Evolutionary conservation across 495 filamentous ascomycete genomes (phyloP).

Genomic region (Pyronema omphalodes): DNA sequence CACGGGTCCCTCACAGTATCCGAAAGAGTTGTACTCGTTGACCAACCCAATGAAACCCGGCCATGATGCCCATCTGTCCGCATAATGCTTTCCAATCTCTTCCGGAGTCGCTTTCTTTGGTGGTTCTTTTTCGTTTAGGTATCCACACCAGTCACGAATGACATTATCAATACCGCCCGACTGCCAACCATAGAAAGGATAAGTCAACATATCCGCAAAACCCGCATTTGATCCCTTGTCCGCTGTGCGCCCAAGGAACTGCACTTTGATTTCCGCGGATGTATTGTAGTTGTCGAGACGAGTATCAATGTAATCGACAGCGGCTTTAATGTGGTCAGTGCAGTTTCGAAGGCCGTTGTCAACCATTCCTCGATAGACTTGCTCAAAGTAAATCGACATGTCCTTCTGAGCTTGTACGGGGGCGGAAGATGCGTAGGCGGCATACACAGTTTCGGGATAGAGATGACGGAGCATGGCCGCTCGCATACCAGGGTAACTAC

Average conservation of each 20-base stretch:
- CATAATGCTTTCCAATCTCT: constrained; percentile 23
- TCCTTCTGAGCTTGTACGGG: constrained; percentile 36
- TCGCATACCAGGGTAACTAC: constrained; percentile 40
- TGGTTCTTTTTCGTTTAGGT: constrained; percentile 28
- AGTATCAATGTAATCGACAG: constrained; percentile 33
- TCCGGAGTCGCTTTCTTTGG: not conserved
- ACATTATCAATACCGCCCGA: constrained; percentile 27
- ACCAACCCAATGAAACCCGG: constrained; percentile 27
- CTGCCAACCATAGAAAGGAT: constrained; percentile 31
- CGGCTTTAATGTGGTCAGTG: constrained; percentile 34
- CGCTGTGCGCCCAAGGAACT: constrained; percentile 33
- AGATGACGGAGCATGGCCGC: constrained; percentile 35
- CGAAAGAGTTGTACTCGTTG: constrained; percentile 27
- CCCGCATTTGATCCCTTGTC: constrained; percentile 33
- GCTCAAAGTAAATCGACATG: constrained; percentile 34
- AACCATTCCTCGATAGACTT: constrained; percentile 36
- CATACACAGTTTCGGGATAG: constrained; percentile 39
- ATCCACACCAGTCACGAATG: constrained; percentile 32
- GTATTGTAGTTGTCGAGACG: constrained; percentile 26
- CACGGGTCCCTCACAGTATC: constrained; percentile 26
- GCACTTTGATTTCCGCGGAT: constrained; percentile 30
- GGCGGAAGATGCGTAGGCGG: constrained; percentile 36
- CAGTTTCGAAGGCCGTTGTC: constrained; percentile 35
- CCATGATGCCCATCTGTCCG: constrained; percentile 33
- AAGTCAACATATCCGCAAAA: constrained; percentile 30